Evolutionary conservation across 805 yeast species (phyloP).

Genomic region (Blastobotrys muscicola): DNA sequence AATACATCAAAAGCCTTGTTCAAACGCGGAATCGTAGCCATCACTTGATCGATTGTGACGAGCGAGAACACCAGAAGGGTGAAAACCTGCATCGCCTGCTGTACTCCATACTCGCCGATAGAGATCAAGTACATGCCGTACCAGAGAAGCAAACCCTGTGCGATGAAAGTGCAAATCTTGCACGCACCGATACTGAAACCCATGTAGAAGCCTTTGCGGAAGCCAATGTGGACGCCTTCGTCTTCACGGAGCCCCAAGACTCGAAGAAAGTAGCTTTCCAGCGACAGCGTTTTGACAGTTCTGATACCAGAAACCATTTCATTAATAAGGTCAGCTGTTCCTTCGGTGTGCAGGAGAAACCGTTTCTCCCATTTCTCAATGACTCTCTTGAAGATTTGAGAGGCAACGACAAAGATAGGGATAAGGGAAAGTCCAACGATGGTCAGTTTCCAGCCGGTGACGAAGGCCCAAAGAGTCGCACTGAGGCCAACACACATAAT

Average conservation of each 20-base stretch:
- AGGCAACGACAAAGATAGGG: slow-evolving; percentile 48
- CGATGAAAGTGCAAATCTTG: slow-evolving; percentile 43
- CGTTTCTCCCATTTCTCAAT: slow-evolving; percentile 47
- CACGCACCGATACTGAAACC: slow-evolving; percentile 61
- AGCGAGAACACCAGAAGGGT: slow-evolving; percentile 67
- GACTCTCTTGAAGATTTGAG: slow-evolving; percentile 42
- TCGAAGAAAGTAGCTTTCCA: slow-evolving; percentile 39
- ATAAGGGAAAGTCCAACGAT: slow-evolving; percentile 71
- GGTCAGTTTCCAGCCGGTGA: slow-evolving; percentile 78
- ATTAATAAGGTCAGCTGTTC: slow-evolving; percentile 24
- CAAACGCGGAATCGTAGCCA: slow-evolving; percentile 67
- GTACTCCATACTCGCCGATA: slow-evolving; percentile 41
- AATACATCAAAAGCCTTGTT: slow-evolving; percentile 51
- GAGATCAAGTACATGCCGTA: slow-evolving; percentile 73
- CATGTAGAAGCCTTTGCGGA: slow-evolving; percentile 44
- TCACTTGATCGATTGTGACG: slow-evolving; percentile 47
- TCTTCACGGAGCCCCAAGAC: slow-evolving; percentile 29
- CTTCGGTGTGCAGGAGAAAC: slow-evolving; percentile 38
- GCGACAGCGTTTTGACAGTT: slow-evolving; percentile 51
- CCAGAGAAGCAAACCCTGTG: slow-evolving; percentile 67
- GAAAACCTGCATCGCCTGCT: slow-evolving; percentile 58
- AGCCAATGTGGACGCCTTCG: slow-evolving; percentile 33
- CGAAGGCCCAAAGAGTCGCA: slow-evolving; percentile 72
- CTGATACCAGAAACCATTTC: slow-evolving; percentile 52
- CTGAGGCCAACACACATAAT: slow-evolving; percentile 44